These are phyloP conservation scores for Blastocystis sp. DNA, from an alignment of 352 stramenopile species.

Conservation along the genomic window DNA sequence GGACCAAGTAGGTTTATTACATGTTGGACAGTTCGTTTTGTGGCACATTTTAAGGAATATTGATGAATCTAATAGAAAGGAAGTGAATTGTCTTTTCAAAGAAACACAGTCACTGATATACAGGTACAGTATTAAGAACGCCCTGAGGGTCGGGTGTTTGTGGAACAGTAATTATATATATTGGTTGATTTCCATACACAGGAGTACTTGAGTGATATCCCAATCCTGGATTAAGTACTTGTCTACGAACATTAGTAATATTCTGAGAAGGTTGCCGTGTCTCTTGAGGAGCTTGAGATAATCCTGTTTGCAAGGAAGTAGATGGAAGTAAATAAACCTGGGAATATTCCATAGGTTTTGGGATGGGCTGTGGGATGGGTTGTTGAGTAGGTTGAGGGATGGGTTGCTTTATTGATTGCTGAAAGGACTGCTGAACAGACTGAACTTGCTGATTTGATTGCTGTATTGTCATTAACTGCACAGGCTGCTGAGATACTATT, in stretches of 20 bases:
- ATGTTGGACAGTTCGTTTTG: slow-evolving; percentile 22
- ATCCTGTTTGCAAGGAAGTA: no score
- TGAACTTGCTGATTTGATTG: not conserved
- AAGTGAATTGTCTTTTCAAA: not conserved
- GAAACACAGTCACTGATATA: not conserved
- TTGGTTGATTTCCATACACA: no score
- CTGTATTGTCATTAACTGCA: no score
- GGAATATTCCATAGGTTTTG: not conserved
- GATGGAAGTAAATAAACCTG: not conserved
- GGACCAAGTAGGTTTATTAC: slow-evolving; percentile 62
- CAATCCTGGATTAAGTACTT: no score
- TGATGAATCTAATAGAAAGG: not conserved
- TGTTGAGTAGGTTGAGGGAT: not conserved
- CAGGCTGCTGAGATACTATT: no score
- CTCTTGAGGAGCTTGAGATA: no score
- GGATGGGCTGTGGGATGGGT: not conserved
- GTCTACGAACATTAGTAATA: no score
- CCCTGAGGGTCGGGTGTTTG: no score
- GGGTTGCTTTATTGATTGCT: not conserved
- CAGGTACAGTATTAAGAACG: not conserved
- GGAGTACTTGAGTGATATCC: no score
- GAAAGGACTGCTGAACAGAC: not conserved
- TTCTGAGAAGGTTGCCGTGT: no score
- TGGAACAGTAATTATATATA: no score
- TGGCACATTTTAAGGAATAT: slow-evolving; percentile 48